A percentile compares a stretch with the other conserved stretches of the same genome.
Conservation (phyloP, 2,329 filamentous ascomycete species). For the Orbilia brochopaga region DNA sequence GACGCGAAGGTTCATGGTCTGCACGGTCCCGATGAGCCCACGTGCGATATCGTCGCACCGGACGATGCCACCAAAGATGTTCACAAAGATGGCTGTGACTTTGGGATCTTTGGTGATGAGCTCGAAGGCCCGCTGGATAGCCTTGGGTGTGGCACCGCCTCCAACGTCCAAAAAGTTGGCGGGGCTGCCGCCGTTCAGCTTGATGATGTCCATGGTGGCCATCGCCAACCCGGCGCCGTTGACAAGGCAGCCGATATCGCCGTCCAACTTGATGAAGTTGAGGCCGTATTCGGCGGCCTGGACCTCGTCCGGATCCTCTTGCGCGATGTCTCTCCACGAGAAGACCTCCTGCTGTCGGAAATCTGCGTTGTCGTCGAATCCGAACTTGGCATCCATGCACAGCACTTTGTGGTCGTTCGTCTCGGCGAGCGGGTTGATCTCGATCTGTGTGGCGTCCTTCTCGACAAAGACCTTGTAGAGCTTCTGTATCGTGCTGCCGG, state of each 20-base stretch:
- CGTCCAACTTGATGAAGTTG: conserved; percentile 99
- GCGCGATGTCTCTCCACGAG: conserved; percentile 86
- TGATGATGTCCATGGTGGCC: conserved; percentile 99
- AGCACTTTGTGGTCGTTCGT: conserved; percentile 97
- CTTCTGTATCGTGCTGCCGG: conserved; percentile 96
- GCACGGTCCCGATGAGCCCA: conserved; percentile 91
- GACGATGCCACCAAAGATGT: conserved; percentile 99
- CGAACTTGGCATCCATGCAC: conserved; percentile 99
- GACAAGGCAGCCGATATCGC: conserved; percentile 96
- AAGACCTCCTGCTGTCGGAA: conserved; percentile 98
- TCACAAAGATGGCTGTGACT: conserved; percentile 98
- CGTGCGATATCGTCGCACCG: conserved; percentile 96
- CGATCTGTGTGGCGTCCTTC: conserved; percentile 98
- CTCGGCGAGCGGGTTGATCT: conserved; percentile 99
- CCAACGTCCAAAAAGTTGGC: conserved; percentile 99
- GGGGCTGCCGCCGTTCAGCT: conserved; percentile 93
- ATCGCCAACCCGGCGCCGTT: conserved; percentile 99
- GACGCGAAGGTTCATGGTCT: conserved; percentile 93
- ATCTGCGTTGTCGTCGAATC: conserved; percentile 98
- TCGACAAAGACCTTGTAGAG: conserved; percentile 98
- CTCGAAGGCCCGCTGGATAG: conserved; percentile 97
- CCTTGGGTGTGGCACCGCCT: conserved; percentile 92
- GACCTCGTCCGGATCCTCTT: conserved; percentile 97
- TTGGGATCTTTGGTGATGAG: conserved; percentile 98
- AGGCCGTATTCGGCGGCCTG: conserved; percentile 91